Evolutionary conservation across 139 green algal species (phyloP).

Genomic region (Asterochloris erici): DNA sequence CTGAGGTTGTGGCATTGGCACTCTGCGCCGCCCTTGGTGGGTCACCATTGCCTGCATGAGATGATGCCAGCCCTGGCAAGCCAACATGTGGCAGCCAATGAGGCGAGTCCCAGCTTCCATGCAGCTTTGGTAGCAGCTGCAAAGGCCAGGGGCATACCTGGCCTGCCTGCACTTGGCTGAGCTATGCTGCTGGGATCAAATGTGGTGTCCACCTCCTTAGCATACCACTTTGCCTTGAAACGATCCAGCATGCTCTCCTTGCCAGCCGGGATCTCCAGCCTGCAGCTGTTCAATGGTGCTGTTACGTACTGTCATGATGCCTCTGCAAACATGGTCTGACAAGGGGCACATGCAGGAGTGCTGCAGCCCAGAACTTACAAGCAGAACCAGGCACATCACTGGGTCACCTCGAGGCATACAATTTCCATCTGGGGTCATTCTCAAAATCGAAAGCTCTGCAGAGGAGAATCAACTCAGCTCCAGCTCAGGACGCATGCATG

Average conservation of each 20-base stretch:
- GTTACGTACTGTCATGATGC: too few species aligned
- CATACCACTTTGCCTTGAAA: constrained; percentile 32
- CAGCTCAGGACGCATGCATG: background rate
- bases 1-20: background rate
- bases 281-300: background rate
- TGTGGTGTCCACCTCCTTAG: background rate
- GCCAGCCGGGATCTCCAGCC: constrained; percentile 23
- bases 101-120: background rate
- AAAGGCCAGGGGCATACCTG: too few species aligned
- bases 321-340: too few species aligned
- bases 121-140: background rate
- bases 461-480: background rate
- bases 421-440: constrained; percentile 7
- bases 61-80: background rate
- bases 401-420: background rate
- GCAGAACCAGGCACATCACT: too few species aligned
- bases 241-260: background rate
- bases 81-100: background rate
- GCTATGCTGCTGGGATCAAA: background rate
- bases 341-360: too few species aligned
- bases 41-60: background rate
- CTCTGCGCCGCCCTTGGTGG: background rate
- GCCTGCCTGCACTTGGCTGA: background rate
- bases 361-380: too few species aligned
- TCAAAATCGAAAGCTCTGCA: constrained; percentile 28